Base-by-base conservation (phyloP, 352 stramenopile species). In the Globisporangium carolinianum region DNA sequence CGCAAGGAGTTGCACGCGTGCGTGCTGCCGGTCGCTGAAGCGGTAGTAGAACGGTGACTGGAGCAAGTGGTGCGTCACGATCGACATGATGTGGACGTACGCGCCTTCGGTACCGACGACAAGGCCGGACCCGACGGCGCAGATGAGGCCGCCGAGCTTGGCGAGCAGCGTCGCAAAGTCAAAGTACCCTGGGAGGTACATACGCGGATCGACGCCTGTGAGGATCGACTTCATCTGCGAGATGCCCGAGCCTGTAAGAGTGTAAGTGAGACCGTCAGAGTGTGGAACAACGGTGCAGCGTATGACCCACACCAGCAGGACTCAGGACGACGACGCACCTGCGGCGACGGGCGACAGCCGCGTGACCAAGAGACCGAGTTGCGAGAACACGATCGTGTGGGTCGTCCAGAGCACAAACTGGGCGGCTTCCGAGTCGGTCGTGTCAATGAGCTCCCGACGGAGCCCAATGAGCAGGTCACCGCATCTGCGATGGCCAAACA, bases 21-120 rank as follows among this genome's bases (percentile, higher is more conserved):
- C 75, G 47, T 95, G 89, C 41, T 89, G 72, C 10, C 75, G 77
- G n/a, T 78, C 60, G 57, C 83, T 87, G 57, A 97, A 91, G 17
- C 68, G 67, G 7, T 61, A 49, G 58, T 97, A 98, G 45, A 83
- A 60, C 0, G 70, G 67, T 2, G 79, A 74, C 43, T 81, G 79
- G 60, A 98, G 89, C 43, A 98, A 64, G 47, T 96, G 79, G 62
- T 98, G 87, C 24, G 91, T 94, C 46, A 98, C 75, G 55, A 95
- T 96, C 36, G 85, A 94, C 71, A 94, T 94, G 60, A 98, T 96
- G 76, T 98, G 95, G n/a, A 99, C 95, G 80, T 98, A 99, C 1
- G 97, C 96, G 37, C 97, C 97, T 73, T 99, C 97, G 8, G 97
- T 99, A 56, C 97, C 97, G 2, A 99, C 90, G 24, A 97, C 86